These are phyloP conservation scores for Trametes cubensis DNA, from an alignment of 768 basidiomycete species.

Conservation along the genomic window DNA sequence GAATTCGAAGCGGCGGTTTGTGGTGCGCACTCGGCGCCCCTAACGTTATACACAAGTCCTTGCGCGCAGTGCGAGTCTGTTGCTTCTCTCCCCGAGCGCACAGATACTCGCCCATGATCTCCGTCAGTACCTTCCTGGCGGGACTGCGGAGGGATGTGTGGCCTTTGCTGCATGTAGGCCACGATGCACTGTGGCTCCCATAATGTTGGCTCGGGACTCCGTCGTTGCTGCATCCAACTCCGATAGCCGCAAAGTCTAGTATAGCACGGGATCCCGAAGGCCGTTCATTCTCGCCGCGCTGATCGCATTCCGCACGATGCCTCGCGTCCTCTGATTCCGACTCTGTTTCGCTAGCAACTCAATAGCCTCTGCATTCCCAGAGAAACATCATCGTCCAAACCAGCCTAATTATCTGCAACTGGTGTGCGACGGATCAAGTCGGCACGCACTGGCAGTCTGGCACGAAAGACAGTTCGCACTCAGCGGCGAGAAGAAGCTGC, in stretches of 20 bases:
- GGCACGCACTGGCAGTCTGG: slow-evolving; percentile 93
- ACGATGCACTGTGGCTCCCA: slow-evolving; percentile 70
- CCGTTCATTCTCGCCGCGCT: slow-evolving; percentile 52
- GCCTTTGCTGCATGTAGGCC: slow-evolving; percentile 83
- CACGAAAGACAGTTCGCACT: slow-evolving; percentile 96
- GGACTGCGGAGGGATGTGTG: slow-evolving; percentile 69
- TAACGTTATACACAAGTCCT: slow-evolving; percentile 92
- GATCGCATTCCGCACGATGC: slow-evolving; percentile 45
- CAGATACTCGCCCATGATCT: slow-evolving; percentile 87
- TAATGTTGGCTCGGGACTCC: slow-evolving; percentile 64
- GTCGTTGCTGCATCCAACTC: slow-evolving; percentile 49
- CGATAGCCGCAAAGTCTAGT: slow-evolving; percentile 43
- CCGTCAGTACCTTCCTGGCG: slow-evolving; percentile 84
- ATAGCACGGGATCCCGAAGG: slow-evolving; percentile 39
- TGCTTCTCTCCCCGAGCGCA: slow-evolving; percentile 84
- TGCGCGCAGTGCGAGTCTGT: slow-evolving; percentile 90
- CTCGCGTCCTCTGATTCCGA: slow-evolving; percentile 83
- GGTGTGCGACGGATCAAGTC: slow-evolving; percentile 94
- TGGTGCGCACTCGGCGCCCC: slow-evolving; percentile 85
- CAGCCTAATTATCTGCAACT: slow-evolving; percentile 45
- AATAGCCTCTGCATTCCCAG: slow-evolving; percentile 41
- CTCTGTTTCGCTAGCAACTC: slow-evolving; percentile 56
- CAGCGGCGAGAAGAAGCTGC: slow-evolving; percentile 81
- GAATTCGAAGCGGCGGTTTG: slow-evolving; percentile 99
- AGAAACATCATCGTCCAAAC: slow-evolving; percentile 43